A percentile compares a stretch with the other conserved stretches of the same genome.
phyloP scores from a whole-genome alignment of 495 filamentous ascomycete species.

The Beverwykella pulmonaria region DNA sequence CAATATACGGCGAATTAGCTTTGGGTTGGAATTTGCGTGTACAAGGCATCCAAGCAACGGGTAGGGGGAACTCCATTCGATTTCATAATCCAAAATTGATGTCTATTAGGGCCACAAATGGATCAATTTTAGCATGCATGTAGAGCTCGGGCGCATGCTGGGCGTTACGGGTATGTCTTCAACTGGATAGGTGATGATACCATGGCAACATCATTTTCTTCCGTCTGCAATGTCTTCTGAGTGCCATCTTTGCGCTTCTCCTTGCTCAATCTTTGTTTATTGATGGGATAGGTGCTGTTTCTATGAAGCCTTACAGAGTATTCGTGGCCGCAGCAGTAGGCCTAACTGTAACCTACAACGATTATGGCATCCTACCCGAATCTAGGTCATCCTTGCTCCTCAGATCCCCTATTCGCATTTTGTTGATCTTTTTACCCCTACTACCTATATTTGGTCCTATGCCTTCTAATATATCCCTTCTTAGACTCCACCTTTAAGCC shows the following conservation, averaged over 20 bases:
- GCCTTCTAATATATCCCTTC: too few species aligned
- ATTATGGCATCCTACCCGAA: too few species aligned
- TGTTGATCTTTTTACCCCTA: too few species aligned
- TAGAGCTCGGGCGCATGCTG: background rate
- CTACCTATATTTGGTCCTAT: too few species aligned
- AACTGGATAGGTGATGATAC: background rate
- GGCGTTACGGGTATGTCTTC: background rate
- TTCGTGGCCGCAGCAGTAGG: too few species aligned
- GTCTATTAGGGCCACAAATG: background rate
- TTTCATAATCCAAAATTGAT: conserved; percentile 1
- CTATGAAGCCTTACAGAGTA: too few species aligned
- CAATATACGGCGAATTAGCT: background rate
- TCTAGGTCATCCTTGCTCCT: too few species aligned
- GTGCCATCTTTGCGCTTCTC: background rate
- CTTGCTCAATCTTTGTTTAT: background rate
- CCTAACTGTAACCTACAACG: too few species aligned
- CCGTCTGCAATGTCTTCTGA: background rate
- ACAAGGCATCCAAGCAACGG: background rate
- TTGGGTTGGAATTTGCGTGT: background rate
- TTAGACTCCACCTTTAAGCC: too few species aligned
- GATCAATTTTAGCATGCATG: background rate
- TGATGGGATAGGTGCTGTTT: too few species aligned
- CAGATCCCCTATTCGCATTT: too few species aligned
- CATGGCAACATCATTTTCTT: background rate
- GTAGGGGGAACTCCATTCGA: conserved; percentile 16